phyloP scores from a whole-genome alignment of 2,329 filamentous ascomycete genomes.

The Metarhizium anisopliae region DNA sequence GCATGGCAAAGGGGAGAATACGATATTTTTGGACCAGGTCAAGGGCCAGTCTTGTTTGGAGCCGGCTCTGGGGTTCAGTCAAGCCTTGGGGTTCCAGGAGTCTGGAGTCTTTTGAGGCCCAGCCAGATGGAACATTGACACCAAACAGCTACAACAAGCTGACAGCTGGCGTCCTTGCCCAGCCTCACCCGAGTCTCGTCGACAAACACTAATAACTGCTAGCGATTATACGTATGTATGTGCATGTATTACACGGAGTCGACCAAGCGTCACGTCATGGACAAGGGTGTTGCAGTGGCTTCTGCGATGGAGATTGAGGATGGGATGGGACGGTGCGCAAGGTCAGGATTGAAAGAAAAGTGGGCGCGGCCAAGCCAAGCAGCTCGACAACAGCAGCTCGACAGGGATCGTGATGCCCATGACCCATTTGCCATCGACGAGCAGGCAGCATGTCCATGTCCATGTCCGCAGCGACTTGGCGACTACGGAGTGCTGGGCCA shows the following conservation, averaged over 20 bases:
- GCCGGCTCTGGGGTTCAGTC: neutral
- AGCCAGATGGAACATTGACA: no score
- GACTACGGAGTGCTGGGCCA: neutral
- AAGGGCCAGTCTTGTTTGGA: neutral
- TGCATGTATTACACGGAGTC: neutral
- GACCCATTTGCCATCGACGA: neutral
- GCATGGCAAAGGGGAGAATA: conserved; percentile 5
- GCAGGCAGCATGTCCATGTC: no score
- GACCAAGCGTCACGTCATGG: conserved; percentile 3
- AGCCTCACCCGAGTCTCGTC: no score
- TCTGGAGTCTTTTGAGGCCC: no score
- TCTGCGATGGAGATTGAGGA: neutral
- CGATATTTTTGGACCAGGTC: neutral
- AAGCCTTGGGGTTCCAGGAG: no score
- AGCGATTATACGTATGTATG: no score
- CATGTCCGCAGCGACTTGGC: no score
- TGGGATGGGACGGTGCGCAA: neutral
- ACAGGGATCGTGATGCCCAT: neutral
- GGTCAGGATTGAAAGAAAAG: neutral
- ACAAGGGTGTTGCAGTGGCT: neutral
- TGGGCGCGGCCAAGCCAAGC: neutral
- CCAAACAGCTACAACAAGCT: no score
- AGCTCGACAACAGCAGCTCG: neutral
- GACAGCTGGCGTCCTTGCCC: no score
- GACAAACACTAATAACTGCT: no score